phyloP scores from a whole-genome alignment of 2,329 filamentous ascomycete species.

The Sporothrix brunneoviolacea region DNA sequence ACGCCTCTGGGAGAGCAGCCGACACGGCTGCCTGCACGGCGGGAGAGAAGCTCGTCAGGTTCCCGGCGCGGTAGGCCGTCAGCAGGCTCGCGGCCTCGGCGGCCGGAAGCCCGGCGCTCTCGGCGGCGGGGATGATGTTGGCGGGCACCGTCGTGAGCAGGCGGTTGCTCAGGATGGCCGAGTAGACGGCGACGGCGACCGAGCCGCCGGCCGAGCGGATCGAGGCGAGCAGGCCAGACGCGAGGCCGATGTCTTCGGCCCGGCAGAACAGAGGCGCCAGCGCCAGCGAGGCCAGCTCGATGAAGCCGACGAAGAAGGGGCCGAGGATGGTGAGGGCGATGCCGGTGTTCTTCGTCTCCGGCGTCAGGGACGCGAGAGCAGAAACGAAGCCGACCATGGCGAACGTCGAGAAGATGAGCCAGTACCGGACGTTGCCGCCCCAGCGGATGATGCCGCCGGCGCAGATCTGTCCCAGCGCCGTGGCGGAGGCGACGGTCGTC shows the following conservation, averaged over 20 bases:
- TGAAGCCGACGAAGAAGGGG: constrained; percentile 11
- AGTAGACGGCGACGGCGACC: constrained; percentile 6
- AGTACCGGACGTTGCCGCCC: constrained; percentile 10
- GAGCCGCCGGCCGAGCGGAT: constrained; percentile 21
- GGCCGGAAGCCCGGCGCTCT: constrained; percentile 25
- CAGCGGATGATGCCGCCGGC: constrained; percentile 5
- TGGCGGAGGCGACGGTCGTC: constrained; percentile 1
- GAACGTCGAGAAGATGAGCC: constrained; percentile 24
- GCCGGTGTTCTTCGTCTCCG: constrained; percentile 3
- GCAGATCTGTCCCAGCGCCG: constrained; percentile 8
- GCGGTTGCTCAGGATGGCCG: constrained; percentile 17
- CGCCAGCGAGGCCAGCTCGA: constrained; percentile 12
- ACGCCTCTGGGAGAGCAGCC: not conserved
- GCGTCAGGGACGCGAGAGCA: not conserved
- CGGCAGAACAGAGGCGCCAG: constrained; percentile 21
- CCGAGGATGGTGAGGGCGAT: constrained; percentile 12
- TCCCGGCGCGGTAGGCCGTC: not conserved
- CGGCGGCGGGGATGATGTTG: constrained; percentile 26
- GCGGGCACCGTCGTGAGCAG: constrained; percentile 25
- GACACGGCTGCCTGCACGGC: constrained; percentile 2
- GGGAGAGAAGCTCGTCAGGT: not conserved
- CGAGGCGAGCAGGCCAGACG: constrained; percentile 28
- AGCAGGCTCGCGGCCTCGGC: not conserved
- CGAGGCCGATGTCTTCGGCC: constrained; percentile 27
- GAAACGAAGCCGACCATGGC: constrained; percentile 24